A percentile compares a stretch with the other conserved stretches of the same genome.
These are phyloP conservation scores for Fusarium coffeatum DNA, from an alignment of 2,329 filamentous ascomycete genomes.

Conservation along the genomic window DNA sequence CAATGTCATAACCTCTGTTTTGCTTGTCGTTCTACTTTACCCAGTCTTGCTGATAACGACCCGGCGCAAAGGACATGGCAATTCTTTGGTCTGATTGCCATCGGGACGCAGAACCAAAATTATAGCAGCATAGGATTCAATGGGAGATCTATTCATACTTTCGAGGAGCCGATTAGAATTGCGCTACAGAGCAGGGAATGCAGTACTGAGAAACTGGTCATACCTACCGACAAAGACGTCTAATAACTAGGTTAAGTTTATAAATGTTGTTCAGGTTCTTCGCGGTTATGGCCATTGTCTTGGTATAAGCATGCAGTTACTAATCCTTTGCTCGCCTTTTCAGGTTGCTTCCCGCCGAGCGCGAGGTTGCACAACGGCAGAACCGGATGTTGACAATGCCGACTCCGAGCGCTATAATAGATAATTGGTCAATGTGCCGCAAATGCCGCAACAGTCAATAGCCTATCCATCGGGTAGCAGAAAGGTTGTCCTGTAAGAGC, in stretches of 20 bases:
- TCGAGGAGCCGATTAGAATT: not conserved
- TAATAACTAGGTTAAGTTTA: not conserved
- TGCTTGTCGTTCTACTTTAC: not conserved
- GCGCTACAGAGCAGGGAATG: not conserved
- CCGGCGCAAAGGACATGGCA: not conserved
- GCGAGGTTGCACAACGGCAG: not conserved
- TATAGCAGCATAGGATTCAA: not conserved
- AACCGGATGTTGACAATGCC: not conserved
- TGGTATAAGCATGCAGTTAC: fast-evolving
- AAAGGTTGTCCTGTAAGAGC: not conserved
- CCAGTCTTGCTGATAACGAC: not conserved
- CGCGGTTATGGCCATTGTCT: too few species aligned
- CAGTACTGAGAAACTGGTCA: not conserved
- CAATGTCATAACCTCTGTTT: not conserved
- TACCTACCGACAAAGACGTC: not conserved
- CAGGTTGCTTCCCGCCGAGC: too few species aligned
- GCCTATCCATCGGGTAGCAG: not conserved
- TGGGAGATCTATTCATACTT: not conserved
- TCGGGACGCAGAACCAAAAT: not conserved
- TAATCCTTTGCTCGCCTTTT: not conserved
- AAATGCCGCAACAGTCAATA: not conserved
- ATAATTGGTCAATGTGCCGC: not conserved
- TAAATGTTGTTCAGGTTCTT: not conserved
- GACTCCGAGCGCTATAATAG: not conserved
- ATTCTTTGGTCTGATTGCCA: not conserved